phyloP scores from a whole-genome alignment of 2,329 filamentous ascomycete species.

The Chrysoporthe puriensis region DNA sequence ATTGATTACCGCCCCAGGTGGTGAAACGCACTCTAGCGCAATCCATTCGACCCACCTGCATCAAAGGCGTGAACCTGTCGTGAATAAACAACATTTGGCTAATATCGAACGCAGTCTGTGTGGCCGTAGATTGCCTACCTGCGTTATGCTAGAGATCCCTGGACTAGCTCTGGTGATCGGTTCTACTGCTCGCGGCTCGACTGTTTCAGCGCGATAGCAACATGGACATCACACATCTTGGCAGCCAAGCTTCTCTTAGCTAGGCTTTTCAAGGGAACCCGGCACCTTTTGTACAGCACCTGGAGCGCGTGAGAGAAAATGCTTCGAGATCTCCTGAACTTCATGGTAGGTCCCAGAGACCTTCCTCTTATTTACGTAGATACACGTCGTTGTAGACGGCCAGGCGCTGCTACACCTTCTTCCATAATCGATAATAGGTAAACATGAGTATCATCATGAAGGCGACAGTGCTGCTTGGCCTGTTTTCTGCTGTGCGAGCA shows the following conservation, averaged over 20 bases:
- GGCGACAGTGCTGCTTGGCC: conserved; percentile 20
- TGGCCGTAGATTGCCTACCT: not conserved
- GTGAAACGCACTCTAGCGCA: too few relatives aligned
- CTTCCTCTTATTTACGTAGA: not conserved
- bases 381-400: conserved; percentile 18
- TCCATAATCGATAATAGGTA: not conserved
- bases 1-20: too few relatives aligned
- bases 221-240: conserved; percentile 23
- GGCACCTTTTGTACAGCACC: not conserved
- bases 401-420: conserved; percentile 23
- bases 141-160: too few relatives aligned
- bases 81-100: too few relatives aligned
- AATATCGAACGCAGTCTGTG: not conserved
- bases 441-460: conserved; percentile 17
- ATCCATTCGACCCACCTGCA: too few relatives aligned
- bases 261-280: not conserved
- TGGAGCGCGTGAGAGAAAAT: too few relatives aligned
- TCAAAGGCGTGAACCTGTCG: too few relatives aligned
- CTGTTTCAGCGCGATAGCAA: conserved; percentile 25
- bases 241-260: conserved; percentile 9
- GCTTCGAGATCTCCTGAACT: conserved; percentile 14
- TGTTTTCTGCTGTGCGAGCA: conserved; percentile 15
- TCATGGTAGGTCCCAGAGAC: conserved; percentile 14
- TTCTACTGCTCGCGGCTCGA: not conserved
- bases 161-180: not conserved